phyloP scores from a whole-genome alignment of 2,329 filamentous ascomycete species.

The Coccinonectria pachysandricola region DNA sequence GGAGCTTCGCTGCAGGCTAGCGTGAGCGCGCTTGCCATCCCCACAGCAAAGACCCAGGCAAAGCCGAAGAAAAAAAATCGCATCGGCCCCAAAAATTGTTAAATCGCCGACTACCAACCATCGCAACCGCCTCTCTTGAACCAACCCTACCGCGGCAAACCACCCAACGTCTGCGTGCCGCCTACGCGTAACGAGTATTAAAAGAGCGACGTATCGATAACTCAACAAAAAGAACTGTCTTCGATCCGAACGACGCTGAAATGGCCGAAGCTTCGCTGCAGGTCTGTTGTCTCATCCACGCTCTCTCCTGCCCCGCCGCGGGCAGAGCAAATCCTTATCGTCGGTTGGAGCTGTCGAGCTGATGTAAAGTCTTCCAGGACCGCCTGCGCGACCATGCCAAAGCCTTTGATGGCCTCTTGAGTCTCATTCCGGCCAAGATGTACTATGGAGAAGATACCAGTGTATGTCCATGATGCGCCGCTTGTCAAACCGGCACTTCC shows the following conservation, averaged over 20 bases:
- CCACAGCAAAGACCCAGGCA: conserved; percentile 8
- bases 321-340: conserved; percentile 4
- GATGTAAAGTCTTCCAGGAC: conserved; percentile 30
- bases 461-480: conserved; percentile 55
- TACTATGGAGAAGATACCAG: conserved; percentile 82
- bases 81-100: conserved; percentile 5
- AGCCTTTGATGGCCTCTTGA: conserved; percentile 79
- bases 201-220: background rate
- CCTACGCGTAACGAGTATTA: too few species aligned
- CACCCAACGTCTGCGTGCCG: too few species aligned
- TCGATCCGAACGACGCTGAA: too few species aligned
- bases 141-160: too few species aligned
- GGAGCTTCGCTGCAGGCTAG: conserved; percentile 4
- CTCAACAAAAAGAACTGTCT: too few species aligned
- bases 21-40: conserved; percentile 2
- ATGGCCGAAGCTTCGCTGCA: conserved; percentile 38
- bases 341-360: conserved; percentile 13
- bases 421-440: conserved; percentile 78
- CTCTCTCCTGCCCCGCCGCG: conserved; percentile 19
- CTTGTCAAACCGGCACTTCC: too few species aligned
- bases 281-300: conserved; percentile 28
- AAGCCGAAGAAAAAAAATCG: conserved; percentile 11
- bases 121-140: conserved; percentile 6
- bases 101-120: conserved; percentile 10
- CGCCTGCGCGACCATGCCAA: conserved; percentile 51